Evolutionary conservation across 1,139 yeast genomes (phyloP).

Genomic region (Saccharomyces hybrid): DNA sequence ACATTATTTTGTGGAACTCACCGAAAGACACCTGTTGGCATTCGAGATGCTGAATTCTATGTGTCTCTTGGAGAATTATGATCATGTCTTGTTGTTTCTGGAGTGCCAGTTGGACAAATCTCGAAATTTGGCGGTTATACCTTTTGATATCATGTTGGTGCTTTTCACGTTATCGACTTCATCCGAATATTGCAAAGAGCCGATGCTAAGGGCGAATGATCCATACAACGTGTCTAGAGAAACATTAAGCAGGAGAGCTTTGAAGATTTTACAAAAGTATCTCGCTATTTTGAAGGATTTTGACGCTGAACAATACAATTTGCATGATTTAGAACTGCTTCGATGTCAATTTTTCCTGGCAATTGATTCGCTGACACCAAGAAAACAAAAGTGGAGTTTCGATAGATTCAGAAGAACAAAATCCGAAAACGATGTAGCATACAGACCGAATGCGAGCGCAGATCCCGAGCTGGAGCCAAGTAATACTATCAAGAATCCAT

Average conservation of each 20-base stretch:
- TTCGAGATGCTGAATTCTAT: conserved; percentile 28
- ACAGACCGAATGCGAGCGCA: conserved; percentile 3
- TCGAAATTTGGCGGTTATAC: conserved; percentile 15
- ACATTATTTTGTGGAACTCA: conserved; percentile 26
- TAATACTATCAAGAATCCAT: conserved; percentile 12
- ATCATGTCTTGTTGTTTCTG: conserved; percentile 18
- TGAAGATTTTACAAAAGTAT: conserved; percentile 16
- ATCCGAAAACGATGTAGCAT: conserved; percentile 6
- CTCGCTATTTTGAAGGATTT: conserved; percentile 14
- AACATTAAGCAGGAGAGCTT: conserved; percentile 18
- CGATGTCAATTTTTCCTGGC: conserved; percentile 29
- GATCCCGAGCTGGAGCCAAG: conserved; percentile 5
- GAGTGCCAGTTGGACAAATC: conserved; percentile 16
- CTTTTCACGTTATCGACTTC: conserved; percentile 24
- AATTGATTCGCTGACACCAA: conserved; percentile 17
- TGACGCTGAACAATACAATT: conserved; percentile 11
- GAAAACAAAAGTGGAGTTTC: conserved; percentile 8
- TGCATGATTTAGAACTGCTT: conserved; percentile 23
- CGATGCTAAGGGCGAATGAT: conserved; percentile 16
- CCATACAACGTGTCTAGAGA: conserved; percentile 22
- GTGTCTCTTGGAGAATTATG: conserved; percentile 24
- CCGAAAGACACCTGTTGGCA: conserved; percentile 13
- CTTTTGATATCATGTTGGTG: conserved; percentile 26
- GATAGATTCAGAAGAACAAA: conserved; percentile 1
- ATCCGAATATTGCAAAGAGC: conserved; percentile 19